Evolutionary conservation across 768 basidiomycete genomes (phyloP), one percentile per base, ranked within the genome.

Genomic region (Strobilomyces dryophilus): DNA sequence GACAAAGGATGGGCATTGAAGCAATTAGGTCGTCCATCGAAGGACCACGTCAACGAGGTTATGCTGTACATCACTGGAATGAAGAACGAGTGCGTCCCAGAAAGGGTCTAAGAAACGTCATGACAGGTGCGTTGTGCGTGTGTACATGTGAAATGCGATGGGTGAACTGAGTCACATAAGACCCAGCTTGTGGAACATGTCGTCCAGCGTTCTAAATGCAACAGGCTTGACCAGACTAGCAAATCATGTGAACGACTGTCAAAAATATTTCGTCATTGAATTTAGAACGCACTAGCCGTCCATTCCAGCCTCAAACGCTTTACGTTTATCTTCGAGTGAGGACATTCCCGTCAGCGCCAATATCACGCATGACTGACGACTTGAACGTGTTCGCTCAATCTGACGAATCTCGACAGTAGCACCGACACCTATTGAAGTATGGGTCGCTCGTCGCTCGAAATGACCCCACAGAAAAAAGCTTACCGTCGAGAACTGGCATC

Each of bases 321-420:
- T 79, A 21, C 90, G 79, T 68, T 95, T 95, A 68, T 98, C 92
- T 65, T 97, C 95, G 5, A 89, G 70, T 8, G 94, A 92, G 17
- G 95, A 95, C 84, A 92, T 87, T 20, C 95, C 95, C 1, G 94
- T 97, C 52, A 98, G 73, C 4, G 94, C 95, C 43, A 97, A 74
- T 47, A 97, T 94, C 53, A 83, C 78, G 18, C 80, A 71, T 36
- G 67, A 64, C 34, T 61, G 61, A 34, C 58, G 61, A 35, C 41
- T 59, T 24, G 49, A 71, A 42, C 73, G 74, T 36, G 62, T 62
- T 31, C 69, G 73, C 66, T 95, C 92, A 35, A 93, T 78, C 50
- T 79, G 74, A 21, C 93, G 87, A 54, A 98, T 95, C 64, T 87
- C 83, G 8, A 77, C 73, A 0, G 93, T 92, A 8, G 95, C 94